Evolutionary conservation across 176 grass and related monocot genomes (phyloP).

Genomic region (Cenchrus purpureus): DNA sequence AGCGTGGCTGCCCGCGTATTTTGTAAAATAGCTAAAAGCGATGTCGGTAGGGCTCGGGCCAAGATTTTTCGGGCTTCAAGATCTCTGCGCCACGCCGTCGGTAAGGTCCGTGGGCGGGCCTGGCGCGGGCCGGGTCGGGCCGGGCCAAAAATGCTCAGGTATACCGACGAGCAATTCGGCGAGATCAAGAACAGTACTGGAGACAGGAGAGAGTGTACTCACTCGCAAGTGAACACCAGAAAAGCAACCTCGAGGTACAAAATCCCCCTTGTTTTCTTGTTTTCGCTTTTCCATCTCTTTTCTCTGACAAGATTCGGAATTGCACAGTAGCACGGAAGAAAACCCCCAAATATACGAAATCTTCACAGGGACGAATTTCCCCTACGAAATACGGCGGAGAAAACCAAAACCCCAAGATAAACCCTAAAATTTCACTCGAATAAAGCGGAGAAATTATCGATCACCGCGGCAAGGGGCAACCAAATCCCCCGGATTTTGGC

Average conservation of each 20-base stretch:
- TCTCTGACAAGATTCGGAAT: constrained; percentile 32
- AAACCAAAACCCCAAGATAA: constrained; percentile 34
- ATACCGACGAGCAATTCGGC: neutral
- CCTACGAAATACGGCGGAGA: constrained; percentile 16
- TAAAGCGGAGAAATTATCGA: neutral
- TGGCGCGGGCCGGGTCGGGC: too few species aligned
- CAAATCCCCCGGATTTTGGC: neutral
- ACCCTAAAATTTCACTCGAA: constrained; percentile 6
- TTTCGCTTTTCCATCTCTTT: neutral
- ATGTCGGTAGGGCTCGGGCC: too few species aligned
- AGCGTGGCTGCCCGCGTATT: too few species aligned
- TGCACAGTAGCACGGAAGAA: constrained; percentile 34
- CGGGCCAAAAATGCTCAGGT: too few species aligned
- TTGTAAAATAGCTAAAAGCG: too few species aligned
- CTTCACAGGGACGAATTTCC: neutral
- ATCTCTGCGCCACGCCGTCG: too few species aligned
- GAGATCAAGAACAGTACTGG: constrained; percentile 17
- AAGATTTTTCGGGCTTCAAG: too few species aligned
- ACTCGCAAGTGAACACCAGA: neutral
- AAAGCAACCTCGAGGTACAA: neutral
- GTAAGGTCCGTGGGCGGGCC: too few species aligned
- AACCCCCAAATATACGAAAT: neutral
- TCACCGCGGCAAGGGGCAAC: neutral
- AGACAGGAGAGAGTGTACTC: constrained; percentile 13
- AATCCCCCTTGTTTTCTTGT: neutral